phyloP scores from a whole-genome alignment of 225 moss, liverwort and hornwort genomes.

The Rhytidiadelphus loreus region DNA sequence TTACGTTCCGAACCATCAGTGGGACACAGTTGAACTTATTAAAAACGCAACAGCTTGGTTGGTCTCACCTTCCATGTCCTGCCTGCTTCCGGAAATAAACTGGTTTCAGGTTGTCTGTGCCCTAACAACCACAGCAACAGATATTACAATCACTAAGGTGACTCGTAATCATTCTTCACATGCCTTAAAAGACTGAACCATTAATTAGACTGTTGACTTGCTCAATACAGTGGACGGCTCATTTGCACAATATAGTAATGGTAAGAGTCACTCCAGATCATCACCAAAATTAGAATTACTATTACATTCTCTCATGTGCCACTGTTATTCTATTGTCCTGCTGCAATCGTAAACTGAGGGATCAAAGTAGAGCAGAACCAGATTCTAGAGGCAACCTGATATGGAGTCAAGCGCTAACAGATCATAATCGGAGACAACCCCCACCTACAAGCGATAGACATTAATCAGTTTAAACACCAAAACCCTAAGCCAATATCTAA shows the following conservation, averaged over 20 bases:
- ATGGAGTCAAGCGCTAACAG: conserved; percentile 88
- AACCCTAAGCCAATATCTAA: not conserved
- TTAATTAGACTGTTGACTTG: not conserved
- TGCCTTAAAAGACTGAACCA: not conserved
- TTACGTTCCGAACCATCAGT: not conserved
- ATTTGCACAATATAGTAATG: not conserved
- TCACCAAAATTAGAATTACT: not conserved
- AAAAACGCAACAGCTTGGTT: not conserved
- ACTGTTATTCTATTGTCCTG: not conserved
- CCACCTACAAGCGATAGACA: conserved; percentile 31
- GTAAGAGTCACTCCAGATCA: not conserved
- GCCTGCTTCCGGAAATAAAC: conserved; percentile 58
- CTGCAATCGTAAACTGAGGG: not conserved
- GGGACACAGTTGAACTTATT: not conserved
- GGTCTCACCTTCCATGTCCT: conserved; percentile 52
- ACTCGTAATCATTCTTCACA: not conserved
- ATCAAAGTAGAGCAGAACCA: not conserved
- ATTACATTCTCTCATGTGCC: not conserved
- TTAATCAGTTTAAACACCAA: conserved; percentile 27
- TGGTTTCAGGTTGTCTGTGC: conserved; percentile 42
- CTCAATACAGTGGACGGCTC: not conserved
- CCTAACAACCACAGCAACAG: conserved; percentile 16
- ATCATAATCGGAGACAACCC: conserved; percentile 96
- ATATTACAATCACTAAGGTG: not conserved
- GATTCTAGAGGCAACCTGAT: conserved; percentile 35